phyloP scores from a whole-genome alignment of 208 protist genomes.

The Porcisia hertigi region DNA sequence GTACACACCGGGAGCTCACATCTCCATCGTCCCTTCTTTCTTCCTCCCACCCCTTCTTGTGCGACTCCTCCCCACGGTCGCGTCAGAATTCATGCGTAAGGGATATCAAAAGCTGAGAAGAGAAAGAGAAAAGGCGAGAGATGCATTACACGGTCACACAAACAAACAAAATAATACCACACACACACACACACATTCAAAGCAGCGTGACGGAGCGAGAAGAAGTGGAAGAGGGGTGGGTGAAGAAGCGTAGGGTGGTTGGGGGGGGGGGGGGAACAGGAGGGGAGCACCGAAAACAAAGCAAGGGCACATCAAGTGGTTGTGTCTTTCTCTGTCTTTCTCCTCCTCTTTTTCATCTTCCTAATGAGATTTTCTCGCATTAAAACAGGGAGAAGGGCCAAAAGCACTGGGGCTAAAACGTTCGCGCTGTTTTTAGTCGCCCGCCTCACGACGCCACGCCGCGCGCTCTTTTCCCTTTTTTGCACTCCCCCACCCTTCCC shows the following conservation, averaged over 20 bases:
- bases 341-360: background rate
- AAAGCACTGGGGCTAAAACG: background rate
- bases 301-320: background rate
- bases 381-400: background rate
- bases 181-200: too few relatives aligned
- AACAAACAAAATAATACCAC: too few relatives aligned
- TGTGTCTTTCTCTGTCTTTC: too few relatives aligned
- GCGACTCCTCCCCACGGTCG: too few relatives aligned
- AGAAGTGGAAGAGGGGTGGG: background rate
- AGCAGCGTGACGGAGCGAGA: too few relatives aligned
- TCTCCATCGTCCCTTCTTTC: too few relatives aligned
- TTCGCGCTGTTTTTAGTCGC: too few relatives aligned
- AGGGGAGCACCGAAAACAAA: background rate
- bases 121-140: background rate
- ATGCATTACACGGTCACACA: background rate
- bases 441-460: too few relatives aligned
- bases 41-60: too few relatives aligned
- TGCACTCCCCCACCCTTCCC: background rate
- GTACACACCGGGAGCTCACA: too few relatives aligned
- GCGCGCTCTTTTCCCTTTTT: background rate
- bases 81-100: too few relatives aligned
- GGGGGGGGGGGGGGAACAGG: background rate
- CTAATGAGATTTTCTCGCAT: background rate
- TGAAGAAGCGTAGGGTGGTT: background rate
- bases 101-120: background rate